Conservation (phyloP, 2,329 filamentous ascomycete species). For the Pseudogymnoascus sp. region DNA sequence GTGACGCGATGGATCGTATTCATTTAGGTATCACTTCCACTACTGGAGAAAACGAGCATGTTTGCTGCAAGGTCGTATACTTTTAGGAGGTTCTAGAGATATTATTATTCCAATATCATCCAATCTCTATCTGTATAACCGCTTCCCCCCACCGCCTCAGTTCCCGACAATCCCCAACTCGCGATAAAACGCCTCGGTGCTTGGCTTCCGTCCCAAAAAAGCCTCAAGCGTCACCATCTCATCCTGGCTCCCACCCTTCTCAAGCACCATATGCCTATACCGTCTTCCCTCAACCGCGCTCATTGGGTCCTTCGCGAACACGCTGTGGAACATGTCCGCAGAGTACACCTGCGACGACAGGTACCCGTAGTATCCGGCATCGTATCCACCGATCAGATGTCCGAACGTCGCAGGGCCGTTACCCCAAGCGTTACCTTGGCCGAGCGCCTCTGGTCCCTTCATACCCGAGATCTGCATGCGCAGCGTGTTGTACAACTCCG, state of each 20-base stretch:
- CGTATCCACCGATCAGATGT: conserved; percentile 76
- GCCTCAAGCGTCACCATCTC: conserved; percentile 74
- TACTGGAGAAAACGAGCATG: not conserved
- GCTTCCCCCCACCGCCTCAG: not conserved
- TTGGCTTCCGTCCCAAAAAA: conserved; percentile 69
- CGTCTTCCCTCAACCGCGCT: conserved; percentile 61
- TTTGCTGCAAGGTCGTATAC: not conserved
- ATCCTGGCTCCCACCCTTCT: conserved; percentile 68
- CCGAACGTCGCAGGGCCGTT: conserved; percentile 74
- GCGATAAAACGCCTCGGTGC: conserved; percentile 69
- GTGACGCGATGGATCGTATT: not conserved
- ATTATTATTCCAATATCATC: not conserved
- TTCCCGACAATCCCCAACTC: conserved; percentile 50
- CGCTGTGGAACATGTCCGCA: conserved; percentile 76
- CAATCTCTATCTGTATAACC: not conserved
- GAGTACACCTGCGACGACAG: conserved; percentile 71
- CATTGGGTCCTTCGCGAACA: conserved; percentile 74
- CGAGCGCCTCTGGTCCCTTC: conserved; percentile 62
- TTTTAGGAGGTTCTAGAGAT: not conserved
- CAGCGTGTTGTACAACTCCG: conserved; percentile 62
- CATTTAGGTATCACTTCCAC: not conserved
- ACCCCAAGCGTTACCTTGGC: conserved; percentile 57
- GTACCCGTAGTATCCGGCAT: conserved; percentile 76
- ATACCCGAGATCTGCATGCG: conserved; percentile 63
- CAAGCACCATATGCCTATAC: conserved; percentile 70